These are phyloP conservation scores for Boletus rubescentipes DNA, from an alignment of 768 basidiomycete genomes.

Conservation along the genomic window DNA sequence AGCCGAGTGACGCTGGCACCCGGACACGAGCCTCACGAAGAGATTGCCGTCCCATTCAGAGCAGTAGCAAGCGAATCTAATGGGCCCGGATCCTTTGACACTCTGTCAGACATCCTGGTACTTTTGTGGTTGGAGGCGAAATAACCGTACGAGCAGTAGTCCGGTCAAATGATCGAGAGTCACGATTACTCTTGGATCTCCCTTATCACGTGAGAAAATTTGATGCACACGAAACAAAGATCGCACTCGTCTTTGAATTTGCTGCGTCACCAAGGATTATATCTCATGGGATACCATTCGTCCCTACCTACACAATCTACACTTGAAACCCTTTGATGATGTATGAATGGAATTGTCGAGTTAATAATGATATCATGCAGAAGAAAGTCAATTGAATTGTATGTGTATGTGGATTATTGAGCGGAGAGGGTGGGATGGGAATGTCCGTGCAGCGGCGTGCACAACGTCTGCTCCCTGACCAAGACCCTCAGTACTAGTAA, in stretches of 20 bases:
- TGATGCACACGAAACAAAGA: no score
- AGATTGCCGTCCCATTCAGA: constrained; percentile 28
- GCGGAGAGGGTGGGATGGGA: constrained; percentile 29
- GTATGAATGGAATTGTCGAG: constrained; percentile 16
- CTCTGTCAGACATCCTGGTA: constrained; percentile 22
- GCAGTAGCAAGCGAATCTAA: constrained; percentile 29
- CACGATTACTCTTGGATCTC: background rate
- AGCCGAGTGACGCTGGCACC: background rate
- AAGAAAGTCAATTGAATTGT: constrained; percentile 22
- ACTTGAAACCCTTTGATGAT: background rate
- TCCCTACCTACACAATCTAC: constrained; percentile 5
- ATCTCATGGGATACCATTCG: background rate
- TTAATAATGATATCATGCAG: constrained; percentile 30
- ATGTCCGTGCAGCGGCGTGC: constrained; percentile 30
- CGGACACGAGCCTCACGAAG: constrained; percentile 28
- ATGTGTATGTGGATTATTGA: constrained; percentile 27
- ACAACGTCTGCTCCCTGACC: constrained; percentile 37
- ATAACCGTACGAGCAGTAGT: background rate
- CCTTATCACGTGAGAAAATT: no score
- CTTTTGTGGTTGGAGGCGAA: background rate
- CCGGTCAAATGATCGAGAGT: background rate
- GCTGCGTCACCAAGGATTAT: no score
- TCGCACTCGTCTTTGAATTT: no score
- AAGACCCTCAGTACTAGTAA: constrained; percentile 29
- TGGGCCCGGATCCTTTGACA: constrained; percentile 23